Percentiles rank a stretch among this genome's conserved stretches.
Evolutionary conservation across 345 rosid species (phyloP).

Genomic region (Psidium friedrichsthalianum): DNA sequence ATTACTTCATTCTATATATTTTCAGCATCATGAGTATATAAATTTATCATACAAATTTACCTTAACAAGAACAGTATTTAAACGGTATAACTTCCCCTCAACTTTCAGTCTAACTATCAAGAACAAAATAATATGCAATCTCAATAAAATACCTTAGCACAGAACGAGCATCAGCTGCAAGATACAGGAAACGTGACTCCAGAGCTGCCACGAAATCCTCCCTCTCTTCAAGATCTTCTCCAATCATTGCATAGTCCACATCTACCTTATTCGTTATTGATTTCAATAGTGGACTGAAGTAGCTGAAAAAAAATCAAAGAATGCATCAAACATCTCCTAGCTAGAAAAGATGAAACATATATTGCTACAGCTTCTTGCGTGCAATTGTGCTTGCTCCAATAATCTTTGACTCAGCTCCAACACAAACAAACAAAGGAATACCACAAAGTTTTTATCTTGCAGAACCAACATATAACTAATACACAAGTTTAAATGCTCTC

Average conservation of each 20-base stretch:
- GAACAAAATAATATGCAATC: background rate
- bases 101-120: background rate
- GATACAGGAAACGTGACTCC: constrained; percentile 77
- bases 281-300: constrained; percentile 84
- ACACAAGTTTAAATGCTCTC: background rate
- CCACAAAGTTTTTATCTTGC: background rate
- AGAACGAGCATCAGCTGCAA: constrained; percentile 92
- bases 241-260: constrained; percentile 44
- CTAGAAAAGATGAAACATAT: background rate
- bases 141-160: constrained; percentile 44
- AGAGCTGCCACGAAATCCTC: constrained; percentile 55
- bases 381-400: background rate
- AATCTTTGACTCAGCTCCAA: background rate
- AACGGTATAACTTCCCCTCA: background rate
- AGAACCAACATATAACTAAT: background rate
- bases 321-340: background rate
- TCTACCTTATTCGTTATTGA: constrained; percentile 46
- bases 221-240: constrained; percentile 52
- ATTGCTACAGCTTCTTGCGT: background rate
- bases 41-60: background rate
- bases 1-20: background rate
- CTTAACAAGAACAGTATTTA: background rate
- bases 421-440: background rate
- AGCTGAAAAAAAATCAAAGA: constrained; percentile 32
- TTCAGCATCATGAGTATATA: background rate